A percentile compares a stretch with the other conserved stretches of the same genome.
Evolutionary conservation across 768 basidiomycete species (phyloP).

Genomic region (Gloeostereum incarnatum): DNA sequence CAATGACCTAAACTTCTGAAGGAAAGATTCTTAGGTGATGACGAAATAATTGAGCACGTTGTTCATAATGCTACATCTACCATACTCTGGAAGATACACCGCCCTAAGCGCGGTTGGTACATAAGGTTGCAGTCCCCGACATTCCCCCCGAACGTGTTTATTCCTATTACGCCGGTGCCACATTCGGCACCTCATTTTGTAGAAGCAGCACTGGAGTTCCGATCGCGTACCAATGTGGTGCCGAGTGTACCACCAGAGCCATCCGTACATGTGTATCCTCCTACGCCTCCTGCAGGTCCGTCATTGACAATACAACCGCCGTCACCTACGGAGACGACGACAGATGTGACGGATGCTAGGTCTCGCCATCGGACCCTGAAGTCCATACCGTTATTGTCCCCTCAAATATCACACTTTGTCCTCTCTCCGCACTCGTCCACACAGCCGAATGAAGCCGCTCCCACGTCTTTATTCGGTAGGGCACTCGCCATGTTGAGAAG

Average conservation of each 20-base stretch:
- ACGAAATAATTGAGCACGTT: slow-evolving; percentile 69
- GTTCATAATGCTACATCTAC: slow-evolving; percentile 62
- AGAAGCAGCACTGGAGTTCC: slow-evolving; percentile 43
- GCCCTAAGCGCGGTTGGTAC: slow-evolving; percentile 80
- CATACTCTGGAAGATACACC: slow-evolving; percentile 69
- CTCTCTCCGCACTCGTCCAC: slow-evolving; percentile 36
- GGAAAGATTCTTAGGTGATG: slow-evolving; percentile 67
- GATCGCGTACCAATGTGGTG: slow-evolving; percentile 35
- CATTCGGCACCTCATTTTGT: slow-evolving; percentile 34
- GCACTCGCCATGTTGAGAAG: slow-evolving; percentile 39
- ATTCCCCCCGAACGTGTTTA: slow-evolving; percentile 55
- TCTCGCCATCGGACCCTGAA: slow-evolving; percentile 13
- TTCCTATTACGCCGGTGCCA: slow-evolving; percentile 43
- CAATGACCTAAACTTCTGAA: slow-evolving; percentile 20
- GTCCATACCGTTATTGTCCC: slow-evolving; percentile 17
- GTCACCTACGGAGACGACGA: slow-evolving; percentile 20
- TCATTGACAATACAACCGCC: slow-evolving; percentile 21
- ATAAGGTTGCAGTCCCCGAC: slow-evolving; percentile 64
- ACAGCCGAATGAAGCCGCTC: slow-evolving; percentile 20
- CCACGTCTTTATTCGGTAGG: slow-evolving; percentile 38
- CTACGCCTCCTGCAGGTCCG: slow-evolving; percentile 33
- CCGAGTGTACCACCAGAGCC: slow-evolving; percentile 23
- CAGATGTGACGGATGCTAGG: slow-evolving; percentile 16
- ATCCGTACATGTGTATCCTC: slow-evolving; percentile 48
- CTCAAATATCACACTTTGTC: slow-evolving; percentile 43